Evolutionary conservation across 163 green algal genomes (phyloP), one percentile per base, ranked within the genome.

Genomic region (Scenedesmus sp.): DNA sequence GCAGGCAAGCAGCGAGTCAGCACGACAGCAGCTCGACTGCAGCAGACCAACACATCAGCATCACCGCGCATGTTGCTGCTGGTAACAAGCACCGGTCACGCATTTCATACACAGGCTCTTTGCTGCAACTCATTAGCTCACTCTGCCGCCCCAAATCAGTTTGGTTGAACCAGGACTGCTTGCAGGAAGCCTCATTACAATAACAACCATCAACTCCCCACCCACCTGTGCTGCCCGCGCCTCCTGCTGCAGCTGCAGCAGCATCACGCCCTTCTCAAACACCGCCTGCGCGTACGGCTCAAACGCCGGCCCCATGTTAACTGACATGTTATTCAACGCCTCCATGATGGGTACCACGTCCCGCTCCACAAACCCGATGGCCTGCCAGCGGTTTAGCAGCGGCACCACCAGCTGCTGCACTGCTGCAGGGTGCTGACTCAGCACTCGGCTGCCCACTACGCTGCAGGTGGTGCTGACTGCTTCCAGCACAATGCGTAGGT

Each of bases 401-500:
- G 85, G 76, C 26, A 84, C 56, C 4, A 86, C 15, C 18, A 93
- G 64, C 26, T 76, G 76, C 85, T 88, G 85, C 46, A 84, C 87
- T 1, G 94, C 92, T 3, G 92, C 91, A 55, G 98, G 93, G 1
- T 92, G 90, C 0, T 82, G 59, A 34, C 95, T 95, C 56, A 97
- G 94, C 23, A 54, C 55, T 0, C 76, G 59, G 56, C 74, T 15
- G 20, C 87, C 87, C 3, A 87, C 15, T 23, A 94, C 92, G 57
- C 99, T 96, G 2, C 94, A 96, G 2, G 99, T 91, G 13, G 96
- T 98, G 66, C 87, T 84, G 13, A 99, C 84, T 20, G 96, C 96
- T 89, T 99, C 98, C 87, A 99, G 99, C 57, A 98, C 91, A 2
- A 97, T 96, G 59, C 96, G 94, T 84, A 99, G 92, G 89, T 98